A percentile compares a stretch with the other conserved stretches of the same genome.
phyloP scores from a whole-genome alignment of 768 basidiomycete genomes.

The Trametes maxima region DNA sequence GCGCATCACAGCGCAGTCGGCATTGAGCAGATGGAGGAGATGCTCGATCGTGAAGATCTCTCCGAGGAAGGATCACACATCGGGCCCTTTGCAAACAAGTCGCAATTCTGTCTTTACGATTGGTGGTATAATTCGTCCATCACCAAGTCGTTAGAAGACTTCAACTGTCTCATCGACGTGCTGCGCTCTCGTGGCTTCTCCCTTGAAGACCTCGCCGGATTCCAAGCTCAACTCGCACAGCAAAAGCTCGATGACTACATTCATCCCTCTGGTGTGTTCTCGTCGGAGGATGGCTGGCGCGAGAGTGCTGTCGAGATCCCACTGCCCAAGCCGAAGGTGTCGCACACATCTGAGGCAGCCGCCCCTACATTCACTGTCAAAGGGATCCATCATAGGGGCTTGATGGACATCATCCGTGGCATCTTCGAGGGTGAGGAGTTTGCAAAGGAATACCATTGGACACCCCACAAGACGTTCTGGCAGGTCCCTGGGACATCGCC shows the following conservation, averaged over 20 bases:
- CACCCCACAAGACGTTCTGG: neutral
- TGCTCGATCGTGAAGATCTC: too few species aligned
- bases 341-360: constrained; percentile 23
- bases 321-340: constrained; percentile 22
- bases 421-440: neutral
- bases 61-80: neutral
- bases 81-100: constrained; percentile 18
- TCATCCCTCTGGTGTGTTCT: neutral
- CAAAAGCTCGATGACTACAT: constrained; percentile 20
- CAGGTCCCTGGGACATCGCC: neutral
- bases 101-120: constrained; percentile 29
- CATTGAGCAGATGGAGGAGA: neutral
- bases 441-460: neutral
- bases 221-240: neutral
- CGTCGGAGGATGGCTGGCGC: constrained; percentile 23
- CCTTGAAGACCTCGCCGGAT: neutral
- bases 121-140: constrained; percentile 34
- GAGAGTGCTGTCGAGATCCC: constrained; percentile 24
- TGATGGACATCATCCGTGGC: constrained; percentile 5
- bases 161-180: constrained; percentile 29
- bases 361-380: constrained; percentile 35
- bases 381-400: constrained; percentile 31
- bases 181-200: neutral
- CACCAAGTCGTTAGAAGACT: constrained; percentile 31
- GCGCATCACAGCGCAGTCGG: neutral